A percentile compares a stretch with the other conserved stretches of the same genome.
Conservation (phyloP, 352 stramenopile genomes). For the Phytophthora pseudosyringae region DNA sequence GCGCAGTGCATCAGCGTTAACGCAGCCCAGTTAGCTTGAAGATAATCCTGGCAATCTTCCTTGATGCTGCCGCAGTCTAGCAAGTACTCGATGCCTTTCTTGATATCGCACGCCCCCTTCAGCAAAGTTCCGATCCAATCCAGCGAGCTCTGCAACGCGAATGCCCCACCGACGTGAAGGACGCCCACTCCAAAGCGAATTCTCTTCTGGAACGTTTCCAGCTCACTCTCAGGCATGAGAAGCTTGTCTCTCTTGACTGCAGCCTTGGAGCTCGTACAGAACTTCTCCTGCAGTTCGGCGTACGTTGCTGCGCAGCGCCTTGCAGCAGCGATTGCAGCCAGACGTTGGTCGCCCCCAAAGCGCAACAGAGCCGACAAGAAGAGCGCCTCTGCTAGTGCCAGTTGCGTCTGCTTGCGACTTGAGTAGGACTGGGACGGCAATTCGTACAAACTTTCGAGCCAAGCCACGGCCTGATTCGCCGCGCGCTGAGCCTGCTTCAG, state of each 20-base stretch:
- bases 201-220: constrained; percentile 22
- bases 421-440: constrained; percentile 41
- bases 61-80: constrained; percentile 21
- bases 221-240: constrained; percentile 16
- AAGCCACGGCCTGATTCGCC: constrained; percentile 32
- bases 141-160: constrained; percentile 27
- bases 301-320: constrained; percentile 36
- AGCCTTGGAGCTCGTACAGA: constrained; percentile 7
- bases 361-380: constrained; percentile 37
- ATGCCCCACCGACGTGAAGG: constrained; percentile 38
- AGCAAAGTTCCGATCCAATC: constrained; percentile 39
- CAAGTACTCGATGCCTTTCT: constrained; percentile 36
- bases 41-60: background rate
- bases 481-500: constrained; percentile 27
- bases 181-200: constrained; percentile 43
- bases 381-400: constrained; percentile 42
- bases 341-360: constrained; percentile 34
- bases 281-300: constrained; percentile 26
- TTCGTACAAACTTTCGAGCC: constrained; percentile 38
- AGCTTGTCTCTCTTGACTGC: constrained; percentile 19
- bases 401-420: constrained; percentile 22
- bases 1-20: constrained; percentile 44
- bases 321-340: constrained; percentile 37
- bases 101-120: constrained; percentile 29
- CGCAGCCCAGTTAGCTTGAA: constrained; percentile 40